Evolutionary conservation across 345 rosid genomes (phyloP), one percentile per base, ranked within the genome.

Genomic region (Orychophragmus violaceus): DNA sequence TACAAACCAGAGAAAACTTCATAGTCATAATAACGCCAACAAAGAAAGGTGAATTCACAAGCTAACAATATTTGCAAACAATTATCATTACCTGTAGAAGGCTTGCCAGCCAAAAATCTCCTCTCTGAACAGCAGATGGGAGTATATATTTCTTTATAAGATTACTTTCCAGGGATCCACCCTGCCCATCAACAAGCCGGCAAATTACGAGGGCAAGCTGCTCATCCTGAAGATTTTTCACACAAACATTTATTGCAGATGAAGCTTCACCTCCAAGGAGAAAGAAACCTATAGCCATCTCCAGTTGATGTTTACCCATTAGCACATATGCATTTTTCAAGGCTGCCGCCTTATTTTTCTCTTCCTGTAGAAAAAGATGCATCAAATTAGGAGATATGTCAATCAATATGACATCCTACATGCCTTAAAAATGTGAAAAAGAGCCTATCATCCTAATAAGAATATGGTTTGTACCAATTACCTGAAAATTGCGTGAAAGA

Each of bases 401-500:
- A 66, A 30, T 53, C 41, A 66, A 12, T 48, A 13, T 42, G 19
- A 45, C 25, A 51, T 52, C 61, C 39, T 42, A 56, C 62, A 68
- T 30, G 35, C 39, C 39, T 25, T 27, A 21, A 66, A 49, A 24
- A 30, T 2, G 53, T 44, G 56, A 50, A 28, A 71, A 32, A 33
- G 60, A 37, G 19, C 44, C 16, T 72, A 66, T 57, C 62, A 36
- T 59, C 56, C 30, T n/a, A 25, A 64, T 13, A 66, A 60, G 14
- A 61, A 61, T 52, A 60, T 46, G 64, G 30, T 60, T 66, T 58
- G 60, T 25, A 29, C 33, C 53, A 69, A 75, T 58, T 76, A 91
- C 98, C 98, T 92, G 84, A 82, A 92, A 92, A 76, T 92, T 87
- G 68, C 98, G 92, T 3, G 86, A 83, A 66, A 92, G 96, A 79